phyloP scores from a whole-genome alignment of 495 filamentous ascomycete genomes.

The Xylaria venustula region DNA sequence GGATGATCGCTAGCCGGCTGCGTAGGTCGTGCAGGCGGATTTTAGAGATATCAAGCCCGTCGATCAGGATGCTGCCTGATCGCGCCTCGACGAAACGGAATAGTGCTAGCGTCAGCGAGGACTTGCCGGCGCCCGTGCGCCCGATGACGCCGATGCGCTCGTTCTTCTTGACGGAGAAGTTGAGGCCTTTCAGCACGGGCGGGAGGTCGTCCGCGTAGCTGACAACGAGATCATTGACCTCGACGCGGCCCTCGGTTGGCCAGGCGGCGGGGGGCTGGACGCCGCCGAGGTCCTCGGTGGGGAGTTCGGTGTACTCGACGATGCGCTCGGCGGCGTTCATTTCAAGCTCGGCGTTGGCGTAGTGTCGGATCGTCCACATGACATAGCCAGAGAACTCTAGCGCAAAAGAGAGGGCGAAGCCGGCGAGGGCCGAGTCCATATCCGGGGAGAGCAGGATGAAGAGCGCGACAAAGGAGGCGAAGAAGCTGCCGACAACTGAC shows the following conservation, averaged over 20 bases:
- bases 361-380: conserved; percentile 60
- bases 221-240: conserved; percentile 70
- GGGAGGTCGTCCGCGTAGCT: conserved; percentile 75
- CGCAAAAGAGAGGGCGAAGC: conserved; percentile 68
- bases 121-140: conserved; percentile 85
- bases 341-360: conserved; percentile 67
- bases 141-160: conserved; percentile 82
- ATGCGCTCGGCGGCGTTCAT: conserved; percentile 87
- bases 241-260: conserved; percentile 74
- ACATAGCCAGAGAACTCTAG: conserved; percentile 53
- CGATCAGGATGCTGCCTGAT: conserved; percentile 68
- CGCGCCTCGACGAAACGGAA: conserved; percentile 81
- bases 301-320: conserved; percentile 72
- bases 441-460: conserved; percentile 61
- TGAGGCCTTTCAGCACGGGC: conserved; percentile 71
- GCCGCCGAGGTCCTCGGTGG: conserved; percentile 64
- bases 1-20: conserved; percentile 77
- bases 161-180: conserved; percentile 67
- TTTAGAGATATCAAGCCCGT: conserved; percentile 73
- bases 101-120: conserved; percentile 74
- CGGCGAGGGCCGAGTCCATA: conserved; percentile 74
- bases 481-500: conserved; percentile 67
- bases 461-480: conserved; percentile 61
- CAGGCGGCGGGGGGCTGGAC: conserved; percentile 69
- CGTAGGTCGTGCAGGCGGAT: conserved; percentile 72